Percentiles rank a stretch among this genome's conserved stretches.
Conservation (phyloP, 768 basidiomycete genomes). For the Austroboletus eburneus region DNA sequence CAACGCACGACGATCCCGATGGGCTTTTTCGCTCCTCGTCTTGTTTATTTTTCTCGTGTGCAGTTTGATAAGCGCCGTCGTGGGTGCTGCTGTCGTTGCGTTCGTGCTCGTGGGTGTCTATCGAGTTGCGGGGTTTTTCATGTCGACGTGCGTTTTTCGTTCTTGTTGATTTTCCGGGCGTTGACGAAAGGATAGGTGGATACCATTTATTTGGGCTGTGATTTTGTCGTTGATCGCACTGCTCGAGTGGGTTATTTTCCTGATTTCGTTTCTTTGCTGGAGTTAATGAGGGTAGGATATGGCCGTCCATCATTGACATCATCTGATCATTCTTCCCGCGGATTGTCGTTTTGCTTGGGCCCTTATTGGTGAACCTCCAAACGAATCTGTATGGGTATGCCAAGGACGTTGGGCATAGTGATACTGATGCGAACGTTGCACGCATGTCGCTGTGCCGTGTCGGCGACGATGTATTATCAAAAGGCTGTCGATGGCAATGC, state of each 20-base stretch:
- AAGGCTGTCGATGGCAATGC: no score
- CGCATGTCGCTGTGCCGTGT: no score
- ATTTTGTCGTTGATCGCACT: conserved; percentile 39
- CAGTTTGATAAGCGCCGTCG: conserved; percentile 36
- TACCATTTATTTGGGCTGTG: conserved; percentile 41
- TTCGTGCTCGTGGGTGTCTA: conserved; percentile 39
- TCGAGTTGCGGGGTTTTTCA: conserved; percentile 34
- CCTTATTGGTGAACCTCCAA: no score
- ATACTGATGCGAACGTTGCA: no score
- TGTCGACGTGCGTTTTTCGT: conserved; percentile 37
- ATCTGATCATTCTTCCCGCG: conserved; percentile 19
- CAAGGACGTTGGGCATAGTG: no score
- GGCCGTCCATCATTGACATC: conserved; percentile 42
- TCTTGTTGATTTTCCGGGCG: background rate
- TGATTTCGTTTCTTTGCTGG: background rate
- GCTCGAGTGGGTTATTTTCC: conserved; percentile 30
- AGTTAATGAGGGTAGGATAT: conserved; percentile 30
- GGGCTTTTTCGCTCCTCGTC: conserved; percentile 40
- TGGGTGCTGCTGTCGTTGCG: conserved; percentile 37
- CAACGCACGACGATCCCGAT: conserved; percentile 36
- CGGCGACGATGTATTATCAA: no score
- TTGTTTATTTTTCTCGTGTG: conserved; percentile 32
- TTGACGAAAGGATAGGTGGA: conserved; percentile 29
- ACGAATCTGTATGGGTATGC: no score
- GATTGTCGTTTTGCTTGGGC: background rate